Base-by-base conservation (phyloP, 2,329 filamentous ascomycete genomes). In the Phaeomoniella chlamydospora region DNA sequence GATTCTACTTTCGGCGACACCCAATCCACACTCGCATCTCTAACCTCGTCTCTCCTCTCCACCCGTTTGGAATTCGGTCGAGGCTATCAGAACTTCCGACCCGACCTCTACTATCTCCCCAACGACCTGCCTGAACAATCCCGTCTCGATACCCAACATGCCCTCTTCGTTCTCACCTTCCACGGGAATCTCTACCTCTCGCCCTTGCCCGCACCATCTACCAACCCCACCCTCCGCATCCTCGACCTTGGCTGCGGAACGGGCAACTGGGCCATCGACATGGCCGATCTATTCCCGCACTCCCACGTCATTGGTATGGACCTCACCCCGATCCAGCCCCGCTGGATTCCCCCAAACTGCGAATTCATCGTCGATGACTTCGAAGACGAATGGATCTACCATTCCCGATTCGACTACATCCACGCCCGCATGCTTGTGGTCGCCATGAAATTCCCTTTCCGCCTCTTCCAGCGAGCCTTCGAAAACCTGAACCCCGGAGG, bases 401-500 rank as follows among this genome's bases (percentile, higher is more conserved):
- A n/a, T 22, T 30, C 33, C 26, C 13, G 29, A 18, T 42, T 42
- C 46, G 74, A 79, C 44, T 56, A 67, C 34, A 77, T 44, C 19
- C 35, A 38, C 29, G 15, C 13, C 5, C 22, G 42, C 5, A 39
- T 35, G 31, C 31, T 41, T 9, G 17, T 17, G 9, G 13, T 10
- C 13, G 37, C 30, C 13, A 15, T 31, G 39, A 34, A 4, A 37
- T 41, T 15, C 35, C 16, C 16, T 39, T 41, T 34, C 41, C 37
- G 39, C 34, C 32, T 15, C 10, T 10, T 17, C 33, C 11, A 16
- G 16, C 44, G 50, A 34, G 46, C 39, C 2, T 48, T 38, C 32
- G 39, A 13, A 30, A 35, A 30, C 39, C 14, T 11, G n/a, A 32
- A 5, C 18, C 39, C 37, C 4, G 36, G 39, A 3, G 39, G 36